Evolutionary conservation across 2,329 filamentous ascomycete species (phyloP).

Genomic region (Alternaria burnsii): DNA sequence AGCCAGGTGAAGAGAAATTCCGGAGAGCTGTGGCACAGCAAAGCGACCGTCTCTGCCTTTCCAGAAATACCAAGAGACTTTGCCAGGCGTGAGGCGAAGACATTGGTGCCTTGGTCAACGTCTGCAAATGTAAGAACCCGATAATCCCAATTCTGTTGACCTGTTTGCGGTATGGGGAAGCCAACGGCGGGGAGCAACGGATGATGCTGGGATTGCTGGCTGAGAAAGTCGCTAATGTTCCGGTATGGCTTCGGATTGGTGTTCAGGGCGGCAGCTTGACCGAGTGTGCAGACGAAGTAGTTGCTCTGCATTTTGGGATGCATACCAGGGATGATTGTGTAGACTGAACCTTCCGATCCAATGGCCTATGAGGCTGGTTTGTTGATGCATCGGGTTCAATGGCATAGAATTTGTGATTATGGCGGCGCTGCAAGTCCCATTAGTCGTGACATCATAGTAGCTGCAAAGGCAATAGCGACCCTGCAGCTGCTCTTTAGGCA

Average conservation of each 20-base stretch:
- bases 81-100: constrained; percentile 47
- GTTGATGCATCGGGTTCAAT: neutral
- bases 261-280: constrained; percentile 59
- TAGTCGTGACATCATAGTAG: constrained; percentile 43
- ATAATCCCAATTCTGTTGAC: constrained; percentile 33
- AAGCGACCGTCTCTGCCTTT: constrained; percentile 54
- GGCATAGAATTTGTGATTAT: neutral
- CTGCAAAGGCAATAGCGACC: constrained; percentile 14
- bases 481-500: constrained; percentile 7
- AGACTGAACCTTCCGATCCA: neutral
- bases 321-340: neutral
- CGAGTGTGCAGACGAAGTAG: constrained; percentile 70
- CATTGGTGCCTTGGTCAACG: constrained; percentile 44
- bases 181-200: constrained; percentile 59
- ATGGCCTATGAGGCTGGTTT: constrained; percentile 1
- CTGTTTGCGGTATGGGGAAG: constrained; percentile 52
- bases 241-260: constrained; percentile 49
- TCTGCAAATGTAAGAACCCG: constrained; percentile 50
- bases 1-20: constrained; percentile 69
- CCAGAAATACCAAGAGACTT: constrained; percentile 21
- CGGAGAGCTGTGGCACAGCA: constrained; percentile 65
- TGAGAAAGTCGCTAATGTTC: constrained; percentile 62
- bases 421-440: neutral
- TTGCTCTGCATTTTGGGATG: constrained; percentile 48
- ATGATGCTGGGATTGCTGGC: constrained; percentile 54